A percentile compares a stretch with the other conserved stretches of the same genome.
Conservation (phyloP, 306 rosid genomes). For the Cucumis cinereus region DNA sequence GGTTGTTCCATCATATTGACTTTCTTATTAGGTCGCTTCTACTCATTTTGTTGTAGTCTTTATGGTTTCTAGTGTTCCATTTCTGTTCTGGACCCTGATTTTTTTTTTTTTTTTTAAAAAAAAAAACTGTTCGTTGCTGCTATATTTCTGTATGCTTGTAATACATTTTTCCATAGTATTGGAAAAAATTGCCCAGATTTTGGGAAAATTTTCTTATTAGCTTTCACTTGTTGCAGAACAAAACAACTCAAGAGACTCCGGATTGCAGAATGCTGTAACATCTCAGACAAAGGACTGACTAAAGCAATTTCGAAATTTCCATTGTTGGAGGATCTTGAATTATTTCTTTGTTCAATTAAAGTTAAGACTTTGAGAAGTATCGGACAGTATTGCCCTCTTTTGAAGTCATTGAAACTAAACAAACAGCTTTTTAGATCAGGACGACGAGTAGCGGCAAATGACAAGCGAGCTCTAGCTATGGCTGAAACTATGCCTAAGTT, state of each 20-base stretch:
- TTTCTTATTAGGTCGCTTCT: no score
- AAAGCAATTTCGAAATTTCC: conserved; percentile 34
- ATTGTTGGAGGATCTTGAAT: no score
- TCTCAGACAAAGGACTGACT: conserved; percentile 30
- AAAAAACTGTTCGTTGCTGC: no score
- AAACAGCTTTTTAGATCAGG: neutral
- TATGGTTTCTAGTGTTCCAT: no score
- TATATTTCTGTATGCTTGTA: no score
- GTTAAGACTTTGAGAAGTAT: conserved; percentile 14
- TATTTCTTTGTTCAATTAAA: no score
- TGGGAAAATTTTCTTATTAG: no score
- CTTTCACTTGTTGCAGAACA: conserved; percentile 20
- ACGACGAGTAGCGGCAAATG: neutral
- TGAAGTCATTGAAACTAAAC: conserved; percentile 38
- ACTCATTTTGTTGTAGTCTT: no score
- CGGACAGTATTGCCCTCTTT: conserved; percentile 41
- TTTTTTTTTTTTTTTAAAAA: no score
- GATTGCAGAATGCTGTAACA: conserved; percentile 20
- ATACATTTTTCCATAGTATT: neutral
- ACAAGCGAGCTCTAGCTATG: conserved; percentile 33
- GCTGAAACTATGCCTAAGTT: conserved; percentile 32
- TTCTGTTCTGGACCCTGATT: no score
- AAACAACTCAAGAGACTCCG: conserved; percentile 27
- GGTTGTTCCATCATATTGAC: no score
- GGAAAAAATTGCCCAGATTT: no score